Percentiles rank a stretch among this genome's conserved stretches.
Evolutionary conservation across 148 eudicot genomes (phyloP).

Genomic region (Hydrangea macrophylla): DNA sequence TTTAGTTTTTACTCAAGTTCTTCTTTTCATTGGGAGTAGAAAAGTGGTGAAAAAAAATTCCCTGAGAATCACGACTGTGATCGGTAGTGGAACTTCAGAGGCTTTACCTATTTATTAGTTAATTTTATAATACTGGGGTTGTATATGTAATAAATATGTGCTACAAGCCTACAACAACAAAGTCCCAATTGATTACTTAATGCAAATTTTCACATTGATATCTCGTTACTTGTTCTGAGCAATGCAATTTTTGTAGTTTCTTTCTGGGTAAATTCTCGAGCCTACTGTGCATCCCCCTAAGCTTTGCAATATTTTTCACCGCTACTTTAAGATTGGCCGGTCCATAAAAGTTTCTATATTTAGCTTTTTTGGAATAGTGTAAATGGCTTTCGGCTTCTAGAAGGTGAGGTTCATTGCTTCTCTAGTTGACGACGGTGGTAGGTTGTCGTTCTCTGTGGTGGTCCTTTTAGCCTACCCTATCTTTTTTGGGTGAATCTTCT

Average conservation of each 20-base stretch:
- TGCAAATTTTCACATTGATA: no score
- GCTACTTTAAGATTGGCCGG: not conserved
- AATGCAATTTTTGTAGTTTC: not conserved
- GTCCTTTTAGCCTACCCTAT: not conserved
- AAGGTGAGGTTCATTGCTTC: not conserved
- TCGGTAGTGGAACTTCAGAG: not conserved
- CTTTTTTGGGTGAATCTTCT: not conserved
- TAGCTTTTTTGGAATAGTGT: not conserved
- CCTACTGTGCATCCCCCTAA: not conserved
- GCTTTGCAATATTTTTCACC: not conserved
- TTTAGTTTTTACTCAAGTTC: not conserved
- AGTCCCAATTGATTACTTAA: not conserved
- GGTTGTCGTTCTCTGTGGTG: not conserved
- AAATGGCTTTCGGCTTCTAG: slow-evolving; percentile 6
- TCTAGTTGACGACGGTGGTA: not conserved
- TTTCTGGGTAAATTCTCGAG: not conserved
- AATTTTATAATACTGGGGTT: not conserved
- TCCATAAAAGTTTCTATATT: not conserved
- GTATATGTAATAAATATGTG: no score
- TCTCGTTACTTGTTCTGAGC: not conserved
- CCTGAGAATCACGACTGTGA: no score
- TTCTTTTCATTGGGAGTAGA: not conserved
- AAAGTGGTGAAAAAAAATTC: not conserved
- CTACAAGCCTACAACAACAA: not conserved
- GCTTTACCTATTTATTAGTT: not conserved